These are phyloP conservation scores for Elymus sibiricus DNA, from an alignment of 176 grass and related monocot genomes.

Conservation along the genomic window DNA sequence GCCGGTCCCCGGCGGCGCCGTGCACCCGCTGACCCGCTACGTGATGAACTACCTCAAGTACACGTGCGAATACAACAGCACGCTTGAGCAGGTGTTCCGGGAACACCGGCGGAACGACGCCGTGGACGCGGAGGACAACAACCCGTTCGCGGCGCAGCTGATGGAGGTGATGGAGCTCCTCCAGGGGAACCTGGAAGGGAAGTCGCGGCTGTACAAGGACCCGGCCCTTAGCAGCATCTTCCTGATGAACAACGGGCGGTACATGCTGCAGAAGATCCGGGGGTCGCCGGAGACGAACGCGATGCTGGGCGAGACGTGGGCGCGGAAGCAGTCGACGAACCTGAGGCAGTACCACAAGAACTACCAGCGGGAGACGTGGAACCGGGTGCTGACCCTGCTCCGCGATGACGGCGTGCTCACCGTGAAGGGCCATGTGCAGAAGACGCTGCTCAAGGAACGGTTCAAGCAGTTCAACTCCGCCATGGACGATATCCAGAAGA, in stretches of 20 bases:
- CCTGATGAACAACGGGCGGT: slow-evolving; percentile 98
- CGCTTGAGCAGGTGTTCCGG: slow-evolving; percentile 87
- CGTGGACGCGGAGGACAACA: background rate
- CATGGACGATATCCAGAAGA: slow-evolving; percentile 84
- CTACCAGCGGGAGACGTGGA: slow-evolving; percentile 98
- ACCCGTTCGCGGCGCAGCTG: slow-evolving; percentile 72
- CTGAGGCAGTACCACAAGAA: slow-evolving; percentile 93
- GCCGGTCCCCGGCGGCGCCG: slow-evolving; percentile 66
- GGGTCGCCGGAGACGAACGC: slow-evolving; percentile 62
- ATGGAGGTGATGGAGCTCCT: slow-evolving; percentile 82
- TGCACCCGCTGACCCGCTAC: slow-evolving; percentile 92
- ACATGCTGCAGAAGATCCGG: slow-evolving; percentile 88
- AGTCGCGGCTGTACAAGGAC: slow-evolving; percentile 86
- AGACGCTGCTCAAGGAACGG: slow-evolving; percentile 78
- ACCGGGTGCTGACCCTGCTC: slow-evolving; percentile 55
- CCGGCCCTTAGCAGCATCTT: slow-evolving; percentile 62
- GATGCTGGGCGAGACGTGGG: slow-evolving; percentile 72
- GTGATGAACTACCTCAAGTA: slow-evolving; percentile 98
- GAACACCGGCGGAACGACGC: slow-evolving; percentile 29
- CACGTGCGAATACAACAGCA: slow-evolving; percentile 78
- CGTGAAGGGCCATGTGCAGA: slow-evolving; percentile 67
- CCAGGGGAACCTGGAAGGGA: slow-evolving; percentile 57
- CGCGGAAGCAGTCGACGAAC: slow-evolving; percentile 57
- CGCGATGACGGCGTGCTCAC: slow-evolving; percentile 70
- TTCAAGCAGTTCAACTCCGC: slow-evolving; percentile 87